Evolutionary conservation across 73 alveolate genomes (phyloP), one percentile per base, ranked within the genome.

Genomic region (Paramecium bursaria): DNA sequence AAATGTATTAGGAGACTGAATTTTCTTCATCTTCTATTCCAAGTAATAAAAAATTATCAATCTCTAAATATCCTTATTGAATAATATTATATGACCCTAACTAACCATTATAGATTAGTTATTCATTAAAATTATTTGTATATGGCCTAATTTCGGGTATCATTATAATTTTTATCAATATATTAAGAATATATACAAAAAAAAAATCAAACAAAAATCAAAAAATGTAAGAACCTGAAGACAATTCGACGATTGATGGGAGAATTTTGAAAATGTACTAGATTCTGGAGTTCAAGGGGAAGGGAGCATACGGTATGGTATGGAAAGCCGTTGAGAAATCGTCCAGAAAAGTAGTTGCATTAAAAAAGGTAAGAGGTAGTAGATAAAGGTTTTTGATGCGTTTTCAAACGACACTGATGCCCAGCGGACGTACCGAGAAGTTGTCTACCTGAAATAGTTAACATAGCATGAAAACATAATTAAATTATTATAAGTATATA

Each of bases 261-360:
- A 57, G 33, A 27, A 57, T 57, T 0, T 57, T 50, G 0, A 57
- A 57, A 30, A 30, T 23, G 17, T 57, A 57, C 33, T n/a, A 57
- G 15, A 57, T 57, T 30, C 27, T 57, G 33, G 76, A 57, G 76
- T 57, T 29, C 9, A 57, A 57, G 33, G 98, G 98, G 13, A 87
- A 92, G 75, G 98, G 98, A 7, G 97, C 99, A 0, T 93, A 95
- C 80, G 98, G 98, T 7, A 82, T 95, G 7, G 97, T 95, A 27
- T 95, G 97, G 95, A 95, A 95, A 90, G 98, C 97, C 3, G 91
- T 88, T 3, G 98, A 95, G 52, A 92, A 90, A 87, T 86, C 85
- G 54, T 73, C 93, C 14, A 88, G 90, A 49, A 46, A 74, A 30
- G 47, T 92, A 91, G 76, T 74, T 22, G 74, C 86, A 75, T 76